These are phyloP conservation scores for Aspergillus calidoustus DNA, from an alignment of 2,329 filamentous ascomycete species.

Conservation along the genomic window DNA sequence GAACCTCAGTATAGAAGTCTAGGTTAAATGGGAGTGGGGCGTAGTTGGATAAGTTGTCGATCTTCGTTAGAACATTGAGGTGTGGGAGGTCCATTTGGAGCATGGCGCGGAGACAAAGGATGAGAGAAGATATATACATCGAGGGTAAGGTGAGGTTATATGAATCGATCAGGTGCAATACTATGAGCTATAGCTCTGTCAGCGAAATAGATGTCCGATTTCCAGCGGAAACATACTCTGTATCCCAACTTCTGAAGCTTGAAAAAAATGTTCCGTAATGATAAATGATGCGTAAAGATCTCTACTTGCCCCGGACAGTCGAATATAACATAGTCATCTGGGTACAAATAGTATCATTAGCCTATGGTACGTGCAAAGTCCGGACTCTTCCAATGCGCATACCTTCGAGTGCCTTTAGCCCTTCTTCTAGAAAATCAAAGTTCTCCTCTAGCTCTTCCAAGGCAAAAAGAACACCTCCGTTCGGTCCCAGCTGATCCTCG, in stretches of 20 bases:
- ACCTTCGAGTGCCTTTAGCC: constrained; percentile 74
- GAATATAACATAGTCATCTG: constrained; percentile 89
- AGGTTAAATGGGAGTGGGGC: constrained; percentile 90
- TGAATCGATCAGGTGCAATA: constrained; percentile 90
- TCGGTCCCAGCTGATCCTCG: constrained; percentile 86
- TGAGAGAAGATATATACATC: constrained; percentile 90
- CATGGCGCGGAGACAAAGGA: constrained; percentile 94
- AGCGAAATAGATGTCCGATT: constrained; percentile 8
- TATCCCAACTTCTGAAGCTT: constrained; percentile 89
- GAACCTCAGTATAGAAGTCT: constrained; percentile 96
- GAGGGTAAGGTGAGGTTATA: constrained; percentile 92
- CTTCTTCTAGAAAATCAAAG: constrained; percentile 85
- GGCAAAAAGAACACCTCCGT: constrained; percentile 89
- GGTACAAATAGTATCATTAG: constrained; percentile 1
- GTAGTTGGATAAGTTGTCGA: constrained; percentile 89
- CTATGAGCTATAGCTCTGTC: constrained; percentile 70
- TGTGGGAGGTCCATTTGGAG: constrained; percentile 97
- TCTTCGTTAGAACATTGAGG: constrained; percentile 95
- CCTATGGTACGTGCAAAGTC: not conserved
- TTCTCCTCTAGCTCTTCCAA: constrained; percentile 95
- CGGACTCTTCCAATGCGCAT: constrained; percentile 24
- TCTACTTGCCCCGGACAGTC: constrained; percentile 98
- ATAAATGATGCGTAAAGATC: constrained; percentile 93
- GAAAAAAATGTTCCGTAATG: constrained; percentile 88
- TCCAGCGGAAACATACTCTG: constrained; percentile 64